Evolutionary conservation across 1,284 basidiomycete genomes (phyloP), one percentile per base, ranked within the genome.

Genomic region (Exobasidium rhododendri): DNA sequence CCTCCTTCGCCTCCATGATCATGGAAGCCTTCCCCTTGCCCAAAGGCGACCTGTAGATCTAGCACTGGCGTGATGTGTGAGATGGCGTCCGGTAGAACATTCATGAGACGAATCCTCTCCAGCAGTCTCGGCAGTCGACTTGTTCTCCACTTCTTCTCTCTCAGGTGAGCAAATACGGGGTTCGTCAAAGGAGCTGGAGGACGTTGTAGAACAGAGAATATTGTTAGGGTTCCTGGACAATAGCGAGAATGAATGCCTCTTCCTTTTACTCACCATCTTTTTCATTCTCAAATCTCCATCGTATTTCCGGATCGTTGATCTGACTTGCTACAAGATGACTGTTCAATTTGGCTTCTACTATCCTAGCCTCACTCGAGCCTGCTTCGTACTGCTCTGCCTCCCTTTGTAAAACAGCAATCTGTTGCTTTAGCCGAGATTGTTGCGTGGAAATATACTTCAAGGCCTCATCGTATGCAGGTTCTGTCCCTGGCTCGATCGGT

Each of bases 11-110:
- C 78, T 66, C 82, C 82, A 32, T 57, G 56, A 47, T 58, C 57
- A n/a, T 46, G 26, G 26, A 49, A 52, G 20, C 57, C 57, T 4
- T 17, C 45, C 2, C 57, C 57, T 14, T 49, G 13, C 4, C 84
- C 78, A 67, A 86, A 85, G 11, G 84, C 83, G 47, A 92, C 74
- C 61, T 86, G 87, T 4, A 93, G 81, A 76, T 94, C 90, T 24
- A 89, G 78, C 7, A 85, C 85, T 0, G 92, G 91, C 55, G 85
- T 85, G 20, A 94, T 80, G 32, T 47, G 83, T 82, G 0, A 90
- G 86, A 5, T 97, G 79, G 1, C 94, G 78, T 97, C 94, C 0
- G 94, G 94, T 2, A 96, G 83, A 57, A 97, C 87, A 56, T 88
- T 83, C 90, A 97, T 92, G 81, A 92, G 88, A n/a, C 56, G 43